Evolutionary conservation across 441 rosid genomes (phyloP).

Genomic region (Manihot esculenta): DNA sequence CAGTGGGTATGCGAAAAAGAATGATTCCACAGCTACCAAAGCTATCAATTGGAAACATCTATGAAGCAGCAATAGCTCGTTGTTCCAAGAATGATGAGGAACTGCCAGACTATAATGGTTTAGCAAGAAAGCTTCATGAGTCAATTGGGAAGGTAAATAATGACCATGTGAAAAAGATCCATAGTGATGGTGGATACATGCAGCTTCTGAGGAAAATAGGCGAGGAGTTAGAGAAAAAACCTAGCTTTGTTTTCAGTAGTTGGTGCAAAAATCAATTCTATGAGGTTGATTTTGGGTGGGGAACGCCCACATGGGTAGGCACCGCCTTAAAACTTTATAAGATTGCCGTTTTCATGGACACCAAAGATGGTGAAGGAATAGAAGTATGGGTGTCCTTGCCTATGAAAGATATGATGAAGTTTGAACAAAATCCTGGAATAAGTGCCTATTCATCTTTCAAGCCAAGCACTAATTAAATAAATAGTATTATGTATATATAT

Average conservation of each 20-base stretch:
- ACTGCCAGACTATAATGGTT: too few species aligned
- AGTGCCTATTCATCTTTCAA: slow-evolving; percentile 19
- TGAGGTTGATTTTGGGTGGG: slow-evolving; percentile 36
- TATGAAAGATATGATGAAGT: slow-evolving; percentile 18
- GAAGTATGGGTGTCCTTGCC: slow-evolving; percentile 32
- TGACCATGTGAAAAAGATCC: too few species aligned
- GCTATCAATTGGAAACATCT: slow-evolving; percentile 23
- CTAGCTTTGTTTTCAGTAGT: slow-evolving; percentile 18
- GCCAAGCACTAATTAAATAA: not conserved
- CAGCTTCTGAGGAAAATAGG: not conserved
- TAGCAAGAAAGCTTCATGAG: too few species aligned
- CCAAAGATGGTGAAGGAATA: slow-evolving; percentile 29
- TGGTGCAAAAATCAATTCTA: slow-evolving; percentile 33
- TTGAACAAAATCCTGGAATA: too few species aligned
- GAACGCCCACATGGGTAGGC: slow-evolving; percentile 27
- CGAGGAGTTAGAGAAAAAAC: not conserved
- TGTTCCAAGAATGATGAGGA: slow-evolving; percentile 9
- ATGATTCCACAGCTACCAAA: slow-evolving; percentile 21
- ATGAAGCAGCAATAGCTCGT: not conserved
- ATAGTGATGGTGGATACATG: too few species aligned
- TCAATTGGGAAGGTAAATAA: too few species aligned
- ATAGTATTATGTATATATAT: too few species aligned
- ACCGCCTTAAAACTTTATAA: too few species aligned
- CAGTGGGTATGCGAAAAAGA: slow-evolving; percentile 23
- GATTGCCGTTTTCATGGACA: slow-evolving; percentile 8